Evolutionary conservation across 1,284 basidiomycete species (phyloP).

Genomic region (Heterobasidion irregulare): DNA sequence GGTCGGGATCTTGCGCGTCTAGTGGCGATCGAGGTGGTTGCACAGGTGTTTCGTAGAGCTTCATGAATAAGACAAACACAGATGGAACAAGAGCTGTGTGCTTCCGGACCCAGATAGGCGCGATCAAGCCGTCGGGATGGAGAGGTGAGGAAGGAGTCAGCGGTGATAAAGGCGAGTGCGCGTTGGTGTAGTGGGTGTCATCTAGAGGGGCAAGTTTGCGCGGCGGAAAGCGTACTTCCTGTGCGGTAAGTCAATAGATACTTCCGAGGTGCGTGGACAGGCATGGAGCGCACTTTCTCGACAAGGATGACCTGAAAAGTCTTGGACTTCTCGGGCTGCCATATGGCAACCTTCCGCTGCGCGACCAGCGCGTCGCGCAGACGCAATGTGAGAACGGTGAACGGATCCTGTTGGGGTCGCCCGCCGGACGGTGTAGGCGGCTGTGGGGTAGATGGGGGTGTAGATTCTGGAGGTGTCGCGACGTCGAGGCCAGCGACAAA

Average conservation of each 20-base stretch:
- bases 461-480: conserved; percentile 11
- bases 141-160: conserved; percentile 82
- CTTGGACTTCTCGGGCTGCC: conserved; percentile 59
- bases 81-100: conserved; percentile 87
- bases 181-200: conserved; percentile 39
- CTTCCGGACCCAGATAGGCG: conserved; percentile 96
- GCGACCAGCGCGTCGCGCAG: conserved; percentile 57
- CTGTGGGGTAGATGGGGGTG: conserved; percentile 13
- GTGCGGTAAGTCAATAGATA: conserved; percentile 2
- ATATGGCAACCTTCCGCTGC: conserved; percentile 53
- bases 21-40: conserved; percentile 38
- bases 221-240: conserved; percentile 78
- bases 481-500: conserved; percentile 80
- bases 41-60: conserved; percentile 62
- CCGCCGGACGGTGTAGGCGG: conserved; percentile 18
- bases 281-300: conserved; percentile 47
- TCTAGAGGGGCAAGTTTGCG: conserved; percentile 63
- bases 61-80: conserved; percentile 86
- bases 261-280: not conserved
- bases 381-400: conserved; percentile 41
- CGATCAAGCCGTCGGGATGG: conserved; percentile 90
- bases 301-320: conserved; percentile 78
- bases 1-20: conserved; percentile 41
- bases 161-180: conserved; percentile 87
- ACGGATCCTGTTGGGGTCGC: conserved; percentile 42